These are phyloP conservation scores for Prunus kanzakura DNA, from an alignment of 306 rosid genomes.

Conservation along the genomic window DNA sequence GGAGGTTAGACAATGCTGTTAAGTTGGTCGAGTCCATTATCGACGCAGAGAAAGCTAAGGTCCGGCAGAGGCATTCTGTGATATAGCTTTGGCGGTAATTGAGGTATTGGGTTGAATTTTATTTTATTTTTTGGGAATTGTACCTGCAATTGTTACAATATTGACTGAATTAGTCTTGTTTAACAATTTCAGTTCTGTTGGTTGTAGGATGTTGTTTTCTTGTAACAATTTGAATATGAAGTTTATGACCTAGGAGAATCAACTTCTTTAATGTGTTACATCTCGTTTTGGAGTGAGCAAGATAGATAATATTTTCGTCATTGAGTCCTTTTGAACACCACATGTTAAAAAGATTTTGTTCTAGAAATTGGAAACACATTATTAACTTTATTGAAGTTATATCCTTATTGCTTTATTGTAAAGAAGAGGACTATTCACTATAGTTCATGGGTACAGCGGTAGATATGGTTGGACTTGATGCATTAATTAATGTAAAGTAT, in stretches of 20 bases:
- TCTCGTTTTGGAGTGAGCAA: background rate
- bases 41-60: slow-evolving; percentile 92
- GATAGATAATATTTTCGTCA: background rate
- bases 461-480: background rate
- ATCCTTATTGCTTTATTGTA: too few relatives aligned
- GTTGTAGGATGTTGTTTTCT: background rate
- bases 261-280: background rate
- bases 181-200: background rate
- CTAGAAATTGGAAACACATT: background rate
- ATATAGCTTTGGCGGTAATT: slow-evolving; percentile 30
- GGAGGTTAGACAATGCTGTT: slow-evolving; percentile 78
- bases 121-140: background rate
- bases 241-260: background rate
- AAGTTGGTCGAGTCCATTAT: slow-evolving; percentile 64
- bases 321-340: background rate
- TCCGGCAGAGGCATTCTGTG: slow-evolving; percentile 51
- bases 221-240: background rate
- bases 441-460: background rate
- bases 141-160: background rate
- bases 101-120: background rate
- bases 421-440: background rate
- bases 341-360: background rate
- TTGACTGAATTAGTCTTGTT: background rate
- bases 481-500: background rate
- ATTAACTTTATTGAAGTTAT: background rate